These are phyloP conservation scores for Eucalyptus coolabah DNA, from an alignment of 345 rosid species.

Conservation along the genomic window DNA sequence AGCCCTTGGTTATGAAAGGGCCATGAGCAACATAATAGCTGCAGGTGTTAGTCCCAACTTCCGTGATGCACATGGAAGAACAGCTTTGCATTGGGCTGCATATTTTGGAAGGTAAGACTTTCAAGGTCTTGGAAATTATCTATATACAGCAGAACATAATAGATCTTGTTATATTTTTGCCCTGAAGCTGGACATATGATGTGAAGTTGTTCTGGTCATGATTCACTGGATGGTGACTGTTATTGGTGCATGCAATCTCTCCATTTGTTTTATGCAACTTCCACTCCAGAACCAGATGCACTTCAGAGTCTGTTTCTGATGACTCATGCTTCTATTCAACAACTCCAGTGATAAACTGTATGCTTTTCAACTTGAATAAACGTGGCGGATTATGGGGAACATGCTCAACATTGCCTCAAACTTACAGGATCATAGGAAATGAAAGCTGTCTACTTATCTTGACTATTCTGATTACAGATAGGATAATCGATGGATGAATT, in stretches of 20 bases:
- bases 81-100: constrained; percentile 67
- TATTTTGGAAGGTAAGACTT: constrained; percentile 46
- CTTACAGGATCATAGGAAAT: background rate
- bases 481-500: background rate
- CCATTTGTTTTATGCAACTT: background rate
- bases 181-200: background rate
- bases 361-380: background rate
- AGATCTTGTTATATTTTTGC: background rate
- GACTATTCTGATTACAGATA: background rate
- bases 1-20: constrained; percentile 58
- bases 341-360: background rate
- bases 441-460: background rate
- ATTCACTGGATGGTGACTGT: background rate
- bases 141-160: background rate
- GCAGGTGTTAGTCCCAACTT: constrained; percentile 44
- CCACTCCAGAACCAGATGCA: background rate
- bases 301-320: background rate
- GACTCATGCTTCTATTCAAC: background rate
- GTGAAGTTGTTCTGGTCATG: background rate
- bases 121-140: background rate
- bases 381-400: background rate
- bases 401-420: background rate
- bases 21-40: constrained; percentile 33
- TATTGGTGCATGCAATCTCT: background rate
- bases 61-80: constrained; percentile 47